Evolutionary conservation across 345 rosid species (phyloP).

Genomic region (Citrus trifoliata): DNA sequence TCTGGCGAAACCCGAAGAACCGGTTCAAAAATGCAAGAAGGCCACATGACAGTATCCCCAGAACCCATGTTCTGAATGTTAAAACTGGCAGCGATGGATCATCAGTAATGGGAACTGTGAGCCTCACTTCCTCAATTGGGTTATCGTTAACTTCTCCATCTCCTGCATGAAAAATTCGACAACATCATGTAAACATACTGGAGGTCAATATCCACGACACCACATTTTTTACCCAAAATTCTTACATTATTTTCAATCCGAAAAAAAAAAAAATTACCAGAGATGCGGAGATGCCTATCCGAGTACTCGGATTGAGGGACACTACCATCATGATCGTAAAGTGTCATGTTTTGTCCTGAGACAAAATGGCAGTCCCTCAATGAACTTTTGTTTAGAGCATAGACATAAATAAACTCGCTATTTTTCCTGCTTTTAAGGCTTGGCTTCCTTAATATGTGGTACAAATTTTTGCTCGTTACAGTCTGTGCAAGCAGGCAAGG

Average conservation of each 20-base stretch:
- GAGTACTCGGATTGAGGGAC: not conserved
- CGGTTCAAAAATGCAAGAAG: constrained; percentile 53
- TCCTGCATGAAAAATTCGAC: constrained; percentile 14
- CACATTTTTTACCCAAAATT: too few relatives aligned
- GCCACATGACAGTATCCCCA: constrained; percentile 39
- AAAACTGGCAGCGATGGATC: constrained; percentile 43
- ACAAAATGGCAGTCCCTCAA: not conserved
- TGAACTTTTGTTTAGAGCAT: not conserved
- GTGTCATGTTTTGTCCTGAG: not conserved
- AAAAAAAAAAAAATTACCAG: not conserved
- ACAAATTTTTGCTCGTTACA: not conserved
- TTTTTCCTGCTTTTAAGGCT: not conserved
- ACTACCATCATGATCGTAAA: not conserved
- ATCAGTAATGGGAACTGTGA: constrained; percentile 51
- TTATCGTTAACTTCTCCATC: constrained; percentile 36
- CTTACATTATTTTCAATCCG: not conserved
- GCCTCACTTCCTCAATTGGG: constrained; percentile 61
- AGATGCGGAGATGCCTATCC: not conserved
- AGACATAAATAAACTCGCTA: not conserved
- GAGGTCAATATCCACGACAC: too few relatives aligned
- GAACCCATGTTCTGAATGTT: constrained; percentile 60
- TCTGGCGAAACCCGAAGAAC: constrained; percentile 44
- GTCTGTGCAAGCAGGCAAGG: not conserved
- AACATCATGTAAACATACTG: not conserved
- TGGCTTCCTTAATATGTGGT: not conserved